Percentiles rank a stretch among this genome's conserved stretches.
These are phyloP conservation scores for Vittaforma corneae DNA, from an alignment of 371 early-diverging fungal genomes.

Conservation along the genomic window DNA sequence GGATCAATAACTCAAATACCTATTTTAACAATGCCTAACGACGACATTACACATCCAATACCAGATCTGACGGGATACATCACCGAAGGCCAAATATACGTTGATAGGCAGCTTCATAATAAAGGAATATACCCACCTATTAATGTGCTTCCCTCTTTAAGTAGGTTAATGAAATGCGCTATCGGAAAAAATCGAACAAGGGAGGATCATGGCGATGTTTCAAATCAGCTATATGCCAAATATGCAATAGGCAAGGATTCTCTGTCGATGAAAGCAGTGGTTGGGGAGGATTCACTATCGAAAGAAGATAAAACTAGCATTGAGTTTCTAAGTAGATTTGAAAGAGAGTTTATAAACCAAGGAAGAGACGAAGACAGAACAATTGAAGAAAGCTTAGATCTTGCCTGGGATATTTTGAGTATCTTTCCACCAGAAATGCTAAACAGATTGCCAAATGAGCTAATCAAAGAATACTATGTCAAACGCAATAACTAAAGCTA, in stretches of 20 bases:
- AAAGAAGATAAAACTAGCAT: constrained; percentile 91
- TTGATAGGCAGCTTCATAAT: constrained; percentile 96
- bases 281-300: constrained; percentile 96
- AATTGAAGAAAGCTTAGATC: constrained; percentile 86
- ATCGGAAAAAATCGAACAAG: constrained; percentile 97
- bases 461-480: constrained; percentile 83
- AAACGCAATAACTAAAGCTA: too few species aligned
- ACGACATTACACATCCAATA: constrained; percentile 99
- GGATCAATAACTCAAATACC: constrained; percentile 99
- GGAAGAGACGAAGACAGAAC: constrained; percentile 83
- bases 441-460: constrained; percentile 92
- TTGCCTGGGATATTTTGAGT: constrained; percentile 92
- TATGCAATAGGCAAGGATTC: constrained; percentile 99
- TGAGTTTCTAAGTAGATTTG: constrained; percentile 96
- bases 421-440: constrained; percentile 99
- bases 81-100: constrained; percentile 98
- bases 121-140: constrained; percentile 99
- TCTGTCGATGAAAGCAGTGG: constrained; percentile 98
- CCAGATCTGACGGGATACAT: constrained; percentile 99
- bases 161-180: constrained; percentile 98
- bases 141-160: constrained; percentile 95
- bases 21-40: constrained; percentile 99
- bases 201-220: constrained; percentile 98
- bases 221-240: constrained; percentile 98
- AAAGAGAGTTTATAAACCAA: constrained; percentile 89